Base-by-base conservation (phyloP, 768 basidiomycete species). In the Arthromyces matolae region DNA sequence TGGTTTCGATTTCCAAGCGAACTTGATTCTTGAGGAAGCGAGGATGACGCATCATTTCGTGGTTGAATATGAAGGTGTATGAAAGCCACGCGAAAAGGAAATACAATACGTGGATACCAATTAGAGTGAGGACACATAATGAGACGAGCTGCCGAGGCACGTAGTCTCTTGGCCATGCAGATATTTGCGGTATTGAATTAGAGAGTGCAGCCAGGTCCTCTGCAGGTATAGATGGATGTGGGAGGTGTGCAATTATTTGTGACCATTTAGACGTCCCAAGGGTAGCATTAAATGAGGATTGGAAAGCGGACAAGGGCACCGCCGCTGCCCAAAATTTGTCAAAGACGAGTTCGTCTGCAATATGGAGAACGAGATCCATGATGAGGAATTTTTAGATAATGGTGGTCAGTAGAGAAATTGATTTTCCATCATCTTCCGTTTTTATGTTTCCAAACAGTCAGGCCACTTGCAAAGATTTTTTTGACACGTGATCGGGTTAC, bases 31-130 rank as follows among this genome's bases (percentile, higher is more conserved):
- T 86, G 36, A 96, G 73, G 71, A 94, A 99, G 24, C 89, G 80
- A 0, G 96, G 96, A 69, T 99, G 96, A 25, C 78, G 76, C 86
- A 89, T 94, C 92, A 88, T 96, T 18, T 86, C 88, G 60, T 88
- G 87, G 69, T 98, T 93, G 79, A 97, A 99, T 47, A 98, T 81
- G 67, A 76, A 84, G 35, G 68, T 67, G 70, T 91, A 99, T 3
- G 92, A 93, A 20, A 89, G 66, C 34, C 77, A 71, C n/a, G 93
- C 93, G 56, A 97, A 87, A 20, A 86, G 42, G 68, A 96, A 93
- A 68, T 99, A 99, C 38, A 99, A 77, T 40, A 84, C 19, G 57
- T 86, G 79, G 49, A 95, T 89, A 51, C 93, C 93, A 49, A 91
- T 56, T 44, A 89, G 67, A 1, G 93, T 94, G 54, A 98, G 60